Evolutionary conservation across 1,139 yeast genomes (phyloP), one percentile per base, ranked within the genome.

Genomic region (Saccharomyces hybrid): DNA sequence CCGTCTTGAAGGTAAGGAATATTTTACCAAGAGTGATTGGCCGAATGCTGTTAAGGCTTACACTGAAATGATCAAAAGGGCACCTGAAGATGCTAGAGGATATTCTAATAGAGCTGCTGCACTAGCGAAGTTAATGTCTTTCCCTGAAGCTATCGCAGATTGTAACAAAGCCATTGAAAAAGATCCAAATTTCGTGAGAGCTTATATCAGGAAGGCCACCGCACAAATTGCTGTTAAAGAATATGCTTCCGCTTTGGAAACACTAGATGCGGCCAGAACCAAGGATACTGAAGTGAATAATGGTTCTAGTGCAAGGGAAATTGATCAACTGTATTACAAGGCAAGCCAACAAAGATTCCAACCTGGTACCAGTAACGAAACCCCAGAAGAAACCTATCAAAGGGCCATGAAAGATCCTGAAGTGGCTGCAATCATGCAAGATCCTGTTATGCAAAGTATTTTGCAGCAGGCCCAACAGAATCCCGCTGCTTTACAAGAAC

Each of bases 61-160:
- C 75, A 78, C 95, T 52, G 99, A 95, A 74, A 93, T 95, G 89
- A 79, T 91, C 66, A 88, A 90, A 76, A 86, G 99, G 70, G 91
- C 95, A 2, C 99, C 99, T 56, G 83, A 84, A 56, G 99, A 95
- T 73, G 95, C 96, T 38, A 84, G 97, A 73, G 99, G 98, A 54
- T 95, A 91, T 73, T 90, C 96, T 49, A 95, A 95, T 76, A 87
- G 99, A 74, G 99, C 99, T 54, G 99, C 99, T 47, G 97, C 96
- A 1, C 82, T 87, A 69, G 84, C 96, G 53, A 95, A 95, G 73
- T 81, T 95, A 63, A 83, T 93, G 86, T 88, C 97, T 20, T 93
- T 91, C 87, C 97, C 97, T 42, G 99, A 91, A 65, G 98, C 96
- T 13, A 84, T 95, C 58, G 80, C 80, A 66, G 99, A 95, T 74